These are phyloP conservation scores for Scenedesmus sp. DNA, from an alignment of 163 green algal species.

Conservation along the genomic window DNA sequence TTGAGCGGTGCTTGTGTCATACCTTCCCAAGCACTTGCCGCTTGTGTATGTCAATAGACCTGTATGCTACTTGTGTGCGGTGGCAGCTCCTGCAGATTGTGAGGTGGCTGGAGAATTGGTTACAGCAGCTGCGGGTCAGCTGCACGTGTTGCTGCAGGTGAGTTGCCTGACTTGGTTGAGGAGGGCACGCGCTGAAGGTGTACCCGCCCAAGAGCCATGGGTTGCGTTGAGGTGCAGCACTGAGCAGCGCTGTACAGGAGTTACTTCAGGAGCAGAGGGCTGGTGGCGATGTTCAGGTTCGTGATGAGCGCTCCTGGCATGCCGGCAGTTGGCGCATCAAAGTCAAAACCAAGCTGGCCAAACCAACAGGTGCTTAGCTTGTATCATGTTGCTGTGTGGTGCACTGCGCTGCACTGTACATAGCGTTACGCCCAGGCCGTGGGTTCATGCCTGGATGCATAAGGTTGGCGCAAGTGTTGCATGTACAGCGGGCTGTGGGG, in stretches of 20 bases:
- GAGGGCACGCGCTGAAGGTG: background rate
- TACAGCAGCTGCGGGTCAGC: no score
- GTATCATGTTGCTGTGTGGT: background rate
- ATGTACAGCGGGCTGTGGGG: background rate
- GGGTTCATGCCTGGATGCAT: background rate
- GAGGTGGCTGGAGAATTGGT: no score
- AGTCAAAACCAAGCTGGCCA: background rate
- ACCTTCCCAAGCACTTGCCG: no score
- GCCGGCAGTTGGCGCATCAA: background rate
- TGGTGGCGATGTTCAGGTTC: background rate
- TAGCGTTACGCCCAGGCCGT: background rate
- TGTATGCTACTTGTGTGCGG: no score
- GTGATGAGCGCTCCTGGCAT: background rate
- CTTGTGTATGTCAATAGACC: no score
- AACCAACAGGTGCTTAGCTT: background rate
- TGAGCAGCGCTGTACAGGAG: background rate
- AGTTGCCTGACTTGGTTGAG: background rate
- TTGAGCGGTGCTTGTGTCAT: no score
- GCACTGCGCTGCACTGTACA: background rate
- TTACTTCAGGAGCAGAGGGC: background rate
- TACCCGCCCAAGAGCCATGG: background rate
- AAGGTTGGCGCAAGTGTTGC: background rate
- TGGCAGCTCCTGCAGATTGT: no score
- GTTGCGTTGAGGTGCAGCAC: background rate
- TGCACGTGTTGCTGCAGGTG: no score